phyloP scores from a whole-genome alignment of 768 basidiomycete genomes.

The Russula virescens region DNA sequence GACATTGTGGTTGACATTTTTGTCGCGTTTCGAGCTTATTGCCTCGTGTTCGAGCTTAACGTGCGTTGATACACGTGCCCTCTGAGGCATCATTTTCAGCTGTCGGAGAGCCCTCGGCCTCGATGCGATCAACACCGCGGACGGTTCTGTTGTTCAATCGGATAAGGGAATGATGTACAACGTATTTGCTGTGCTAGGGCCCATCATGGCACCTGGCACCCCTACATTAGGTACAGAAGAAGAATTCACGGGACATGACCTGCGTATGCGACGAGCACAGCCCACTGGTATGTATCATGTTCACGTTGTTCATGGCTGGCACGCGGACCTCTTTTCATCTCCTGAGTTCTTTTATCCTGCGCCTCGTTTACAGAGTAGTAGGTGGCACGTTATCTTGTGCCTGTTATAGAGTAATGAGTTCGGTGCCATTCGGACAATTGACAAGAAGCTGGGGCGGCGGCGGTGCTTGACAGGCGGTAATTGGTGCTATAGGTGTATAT shows the following conservation, averaged over 20 bases:
- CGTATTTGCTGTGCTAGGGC: conserved; percentile 14
- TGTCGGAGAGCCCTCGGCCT: conserved; percentile 33
- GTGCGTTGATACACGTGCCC: conserved; percentile 11
- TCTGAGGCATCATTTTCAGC: conserved; percentile 33
- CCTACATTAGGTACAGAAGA: background rate
- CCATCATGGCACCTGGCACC: background rate
- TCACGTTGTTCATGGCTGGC: background rate
- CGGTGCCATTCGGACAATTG: conserved; percentile 4
- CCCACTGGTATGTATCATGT: background rate
- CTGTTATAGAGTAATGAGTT: background rate
- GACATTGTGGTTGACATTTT: background rate
- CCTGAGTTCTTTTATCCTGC: background rate
- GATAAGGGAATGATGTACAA: conserved; percentile 35
- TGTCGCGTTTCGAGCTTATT: background rate
- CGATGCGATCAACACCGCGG: conserved; percentile 36
- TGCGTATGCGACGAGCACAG: background rate
- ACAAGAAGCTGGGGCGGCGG: background rate
- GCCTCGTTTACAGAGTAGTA: background rate
- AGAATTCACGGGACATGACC: background rate
- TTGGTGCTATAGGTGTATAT: conserved; percentile 5
- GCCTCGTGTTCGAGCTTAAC: conserved; percentile 11
- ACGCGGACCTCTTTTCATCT: background rate
- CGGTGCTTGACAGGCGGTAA: conserved; percentile 8
- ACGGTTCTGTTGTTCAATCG: conserved; percentile 42
- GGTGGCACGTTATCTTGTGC: background rate